These are phyloP conservation scores for Apiospora saccharicola DNA, from an alignment of 2,329 filamentous ascomycete genomes.

Conservation along the genomic window DNA sequence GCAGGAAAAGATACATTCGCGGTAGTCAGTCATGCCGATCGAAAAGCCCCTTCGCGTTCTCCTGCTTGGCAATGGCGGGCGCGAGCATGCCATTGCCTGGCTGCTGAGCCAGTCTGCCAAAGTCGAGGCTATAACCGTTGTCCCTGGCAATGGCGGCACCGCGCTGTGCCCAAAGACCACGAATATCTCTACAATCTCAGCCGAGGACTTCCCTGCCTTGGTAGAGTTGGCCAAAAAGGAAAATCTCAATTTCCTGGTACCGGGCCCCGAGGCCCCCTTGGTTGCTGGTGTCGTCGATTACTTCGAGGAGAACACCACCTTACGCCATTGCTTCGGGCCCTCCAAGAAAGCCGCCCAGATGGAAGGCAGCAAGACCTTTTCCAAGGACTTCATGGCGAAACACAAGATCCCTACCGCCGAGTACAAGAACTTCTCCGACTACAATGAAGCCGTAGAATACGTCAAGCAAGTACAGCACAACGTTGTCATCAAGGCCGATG, in stretches of 20 bases:
- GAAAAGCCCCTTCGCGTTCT: conserved; percentile 69
- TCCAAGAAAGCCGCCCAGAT: conserved; percentile 84
- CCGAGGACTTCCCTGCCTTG: conserved; percentile 80
- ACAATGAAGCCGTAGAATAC: conserved; percentile 75
- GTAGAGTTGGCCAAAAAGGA: conserved; percentile 78
- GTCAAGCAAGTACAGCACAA: conserved; percentile 74
- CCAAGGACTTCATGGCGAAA: conserved; percentile 96
- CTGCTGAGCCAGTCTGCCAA: conserved; percentile 84
- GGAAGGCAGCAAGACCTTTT: conserved; percentile 97
- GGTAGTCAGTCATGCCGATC: conserved; percentile 34
- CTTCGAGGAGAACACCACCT: conserved; percentile 68
- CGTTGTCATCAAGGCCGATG: conserved; percentile 93
- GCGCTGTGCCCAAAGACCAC: conserved; percentile 72
- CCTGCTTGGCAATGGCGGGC: conserved; percentile 90
- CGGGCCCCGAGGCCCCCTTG: conserved; percentile 91
- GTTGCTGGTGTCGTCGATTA: conserved; percentile 88
- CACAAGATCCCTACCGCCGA: conserved; percentile 89
- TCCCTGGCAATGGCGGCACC: conserved; percentile 89
- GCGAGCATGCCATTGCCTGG: conserved; percentile 95
- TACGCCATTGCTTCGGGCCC: conserved; percentile 86
- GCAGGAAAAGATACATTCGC: background rate
- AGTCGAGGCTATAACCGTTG: conserved; percentile 76
- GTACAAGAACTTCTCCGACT: conserved; percentile 88
- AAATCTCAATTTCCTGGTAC: conserved; percentile 81
- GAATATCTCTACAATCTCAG: conserved; percentile 74